Conservation (phyloP, 768 basidiomycete genomes). For the Paxillus rubicundulus region DNA sequence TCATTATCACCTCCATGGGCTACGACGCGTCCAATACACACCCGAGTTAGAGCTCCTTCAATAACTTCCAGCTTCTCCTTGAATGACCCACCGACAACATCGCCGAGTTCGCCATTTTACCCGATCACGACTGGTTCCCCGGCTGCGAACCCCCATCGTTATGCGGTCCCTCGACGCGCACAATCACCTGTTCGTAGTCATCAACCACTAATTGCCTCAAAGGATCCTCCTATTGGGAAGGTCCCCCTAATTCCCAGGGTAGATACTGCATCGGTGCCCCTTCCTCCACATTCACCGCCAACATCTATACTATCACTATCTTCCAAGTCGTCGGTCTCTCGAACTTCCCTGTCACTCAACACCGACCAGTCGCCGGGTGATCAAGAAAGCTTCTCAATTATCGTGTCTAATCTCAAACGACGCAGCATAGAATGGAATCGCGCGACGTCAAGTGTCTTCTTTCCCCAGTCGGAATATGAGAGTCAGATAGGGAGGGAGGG, state of each 20-base stretch:
- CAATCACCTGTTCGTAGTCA: constrained; percentile 34
- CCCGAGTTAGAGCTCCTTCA: constrained; percentile 29
- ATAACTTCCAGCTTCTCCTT: constrained; percentile 26
- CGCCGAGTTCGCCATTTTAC: constrained; percentile 39
- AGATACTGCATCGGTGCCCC: constrained; percentile 56
- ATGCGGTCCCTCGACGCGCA: constrained; percentile 35
- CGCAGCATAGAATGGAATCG: constrained; percentile 28
- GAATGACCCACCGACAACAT: constrained; percentile 21
- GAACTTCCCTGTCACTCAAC: constrained; percentile 44
- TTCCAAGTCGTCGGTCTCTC: constrained; percentile 69
- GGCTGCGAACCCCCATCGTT: constrained; percentile 61
- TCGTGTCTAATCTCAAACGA: constrained; percentile 43
- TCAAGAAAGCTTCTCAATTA: constrained; percentile 35
- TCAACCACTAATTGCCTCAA: constrained; percentile 24
- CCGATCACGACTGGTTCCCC: constrained; percentile 56
- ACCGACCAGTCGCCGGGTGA: constrained; percentile 37
- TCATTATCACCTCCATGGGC: constrained; percentile 33
- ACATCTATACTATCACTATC: constrained; percentile 71
- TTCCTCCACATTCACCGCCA: constrained; percentile 70
- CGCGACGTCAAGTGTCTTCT: constrained; percentile 4
- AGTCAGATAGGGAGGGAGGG: constrained; percentile 14
- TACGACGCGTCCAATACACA: constrained; percentile 29
- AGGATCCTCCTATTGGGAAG: constrained; percentile 20
- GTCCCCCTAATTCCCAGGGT: constrained; percentile 33
- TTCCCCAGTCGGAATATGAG: constrained; percentile 13